A percentile compares a stretch with the other conserved stretches of the same genome.
Conservation (phyloP, 169 alveolate genomes). For the Eimeria maxima region DNA sequence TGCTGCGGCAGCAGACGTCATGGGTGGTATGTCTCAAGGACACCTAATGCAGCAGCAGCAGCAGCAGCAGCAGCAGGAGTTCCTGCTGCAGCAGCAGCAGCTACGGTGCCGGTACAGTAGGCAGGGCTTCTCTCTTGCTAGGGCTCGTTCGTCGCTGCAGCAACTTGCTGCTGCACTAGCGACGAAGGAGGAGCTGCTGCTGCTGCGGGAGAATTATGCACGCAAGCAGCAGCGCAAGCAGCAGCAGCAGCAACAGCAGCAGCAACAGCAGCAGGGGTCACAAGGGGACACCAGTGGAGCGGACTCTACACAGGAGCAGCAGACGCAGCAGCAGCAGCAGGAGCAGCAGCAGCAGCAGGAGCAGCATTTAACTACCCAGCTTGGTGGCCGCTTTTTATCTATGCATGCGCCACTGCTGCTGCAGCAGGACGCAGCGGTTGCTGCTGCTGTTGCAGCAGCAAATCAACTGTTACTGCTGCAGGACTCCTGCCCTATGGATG, state of each 20-base stretch:
- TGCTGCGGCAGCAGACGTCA: not conserved
- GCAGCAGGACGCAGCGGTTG: not conserved
- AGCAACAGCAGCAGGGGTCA: not conserved
- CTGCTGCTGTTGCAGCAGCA: conserved; percentile 34
- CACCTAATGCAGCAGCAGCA: conserved; percentile 15
- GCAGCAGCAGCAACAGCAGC: conserved; percentile 40
- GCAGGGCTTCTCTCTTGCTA: not conserved
- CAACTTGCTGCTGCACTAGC: conserved; percentile 32
- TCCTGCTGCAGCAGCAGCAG: conserved; percentile 22
- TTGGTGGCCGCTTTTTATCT: not conserved
- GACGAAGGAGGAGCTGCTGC: not conserved
- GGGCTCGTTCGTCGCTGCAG: conserved; percentile 9
- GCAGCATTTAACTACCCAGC: not conserved
- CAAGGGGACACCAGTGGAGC: not conserved
- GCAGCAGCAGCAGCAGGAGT: not conserved
- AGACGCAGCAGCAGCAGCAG: not conserved
- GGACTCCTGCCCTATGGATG: not conserved
- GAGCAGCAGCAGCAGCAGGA: conserved; percentile 11
- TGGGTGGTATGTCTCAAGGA: not conserved
- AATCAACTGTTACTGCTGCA: conserved; percentile 37
- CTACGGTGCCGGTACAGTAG: not conserved
- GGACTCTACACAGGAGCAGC: not conserved
- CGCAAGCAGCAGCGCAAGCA: not conserved
- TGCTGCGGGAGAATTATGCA: not conserved
- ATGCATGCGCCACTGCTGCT: conserved; percentile 40